Base-by-base conservation (phyloP, 1,139 yeast species). In the Kodamaea fungicola region DNA sequence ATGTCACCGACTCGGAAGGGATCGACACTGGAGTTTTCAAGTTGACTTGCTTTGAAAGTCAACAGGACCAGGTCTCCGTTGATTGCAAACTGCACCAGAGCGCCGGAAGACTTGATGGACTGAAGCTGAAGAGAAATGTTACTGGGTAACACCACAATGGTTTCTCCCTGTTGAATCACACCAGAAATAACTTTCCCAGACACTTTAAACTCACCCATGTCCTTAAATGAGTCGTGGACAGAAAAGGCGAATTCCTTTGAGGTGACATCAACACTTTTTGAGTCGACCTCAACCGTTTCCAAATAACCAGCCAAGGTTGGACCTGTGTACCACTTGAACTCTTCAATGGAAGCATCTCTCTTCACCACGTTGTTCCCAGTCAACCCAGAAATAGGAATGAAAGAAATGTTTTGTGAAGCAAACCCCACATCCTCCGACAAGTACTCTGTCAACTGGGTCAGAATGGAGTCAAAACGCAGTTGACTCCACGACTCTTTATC, bases 301-400 rank as follows among this genome's bases (percentile, higher is more conserved):
- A 90, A 66, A 35, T 74, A 67, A 31, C 74, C 74, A 6, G 87
- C 64, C 31, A 92, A 62, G 0, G 89, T 77, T 1, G 78, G 79
- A 1, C 92, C 90, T 6, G 55, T 54, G 52, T 82, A 83, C 94
- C 95, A 84, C 10, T 50, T 51, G 59, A 71, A 43, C 49, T 57
- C 47, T 44, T 65, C 37, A 46, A 55, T 41, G 2, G 51, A 54
- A 0, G 40, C 38, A 19, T 71, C 67, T 32, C 62, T 56, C 25
- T 71, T 71, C 8, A 80, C 80, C 6, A 92, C 89, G 56, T 92
- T 92, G 37, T 75, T 80, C 21, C 99, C 98, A 1, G 78, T 67
- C 33, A 87, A 72, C 0, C 97, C 98, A 28, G 95, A 83, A 32
- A 87, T 78, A 8, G 99, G 98, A 3, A 92, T 73, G 61, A 84